Evolutionary conservation across 805 yeast genomes (phyloP).

Genomic region (Cyberlindnera bimundalis): DNA sequence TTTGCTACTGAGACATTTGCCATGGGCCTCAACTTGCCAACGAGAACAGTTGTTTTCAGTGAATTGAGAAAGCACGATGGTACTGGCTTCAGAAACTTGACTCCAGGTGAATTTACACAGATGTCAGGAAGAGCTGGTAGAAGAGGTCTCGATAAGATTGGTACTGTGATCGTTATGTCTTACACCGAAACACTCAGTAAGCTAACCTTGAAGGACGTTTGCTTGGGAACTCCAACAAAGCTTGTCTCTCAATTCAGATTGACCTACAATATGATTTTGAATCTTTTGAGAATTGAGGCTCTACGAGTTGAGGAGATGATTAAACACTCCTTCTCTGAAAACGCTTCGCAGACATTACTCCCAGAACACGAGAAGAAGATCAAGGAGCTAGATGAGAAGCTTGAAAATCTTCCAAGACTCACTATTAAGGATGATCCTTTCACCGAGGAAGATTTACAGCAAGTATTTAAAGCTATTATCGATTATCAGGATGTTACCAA

Average conservation of each 20-base stretch:
- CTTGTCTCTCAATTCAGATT: constrained; percentile 88
- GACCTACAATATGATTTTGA: constrained; percentile 94
- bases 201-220: constrained; percentile 68
- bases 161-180: constrained; percentile 92
- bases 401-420: constrained; percentile 36
- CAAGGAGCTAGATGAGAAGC: constrained; percentile 45
- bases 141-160: constrained; percentile 89
- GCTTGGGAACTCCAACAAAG: constrained; percentile 87
- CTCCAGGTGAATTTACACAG: constrained; percentile 97
- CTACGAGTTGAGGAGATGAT: constrained; percentile 97
- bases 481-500: constrained; percentile 44
- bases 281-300: constrained; percentile 88
- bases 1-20: constrained; percentile 99
- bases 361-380: constrained; percentile 82
- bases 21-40: constrained; percentile 96
- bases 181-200: constrained; percentile 60
- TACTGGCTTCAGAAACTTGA: constrained; percentile 67
- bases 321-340: constrained; percentile 91
- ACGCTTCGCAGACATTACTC: constrained; percentile 74
- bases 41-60: constrained; percentile 91
- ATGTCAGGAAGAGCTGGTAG: constrained; percentile 99
- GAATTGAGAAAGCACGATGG: constrained; percentile 91
- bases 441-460: constrained; percentile 40
- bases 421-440: constrained; percentile 34
- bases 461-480: constrained; percentile 41